A percentile compares a stretch with the other conserved stretches of the same genome.
These are phyloP conservation scores for Elsinoe necatrix DNA, from an alignment of 2,329 filamentous ascomycete genomes.

Conservation along the genomic window DNA sequence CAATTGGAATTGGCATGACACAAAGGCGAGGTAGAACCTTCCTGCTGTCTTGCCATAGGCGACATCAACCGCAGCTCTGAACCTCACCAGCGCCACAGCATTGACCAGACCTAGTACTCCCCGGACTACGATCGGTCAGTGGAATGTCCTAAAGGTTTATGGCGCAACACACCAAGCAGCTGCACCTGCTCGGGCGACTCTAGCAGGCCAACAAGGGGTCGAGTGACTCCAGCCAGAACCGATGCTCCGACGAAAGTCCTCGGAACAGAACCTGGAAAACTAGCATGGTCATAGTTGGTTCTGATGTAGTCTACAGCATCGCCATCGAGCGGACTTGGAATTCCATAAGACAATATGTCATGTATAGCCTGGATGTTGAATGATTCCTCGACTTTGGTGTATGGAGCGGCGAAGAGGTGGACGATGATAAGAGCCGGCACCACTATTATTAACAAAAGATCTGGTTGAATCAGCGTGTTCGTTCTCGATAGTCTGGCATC, in stretches of 20 bases:
- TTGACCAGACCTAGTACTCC: constrained; percentile 72
- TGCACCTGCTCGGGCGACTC: constrained; percentile 50
- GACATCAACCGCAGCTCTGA: constrained; percentile 53
- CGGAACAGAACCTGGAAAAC: constrained; percentile 84
- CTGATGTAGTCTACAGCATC: constrained; percentile 30
- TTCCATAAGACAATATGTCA: constrained; percentile 76
- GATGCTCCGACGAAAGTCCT: constrained; percentile 81
- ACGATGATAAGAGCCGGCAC: constrained; percentile 45
- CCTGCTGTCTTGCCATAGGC: constrained; percentile 62
- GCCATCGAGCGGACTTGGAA: constrained; percentile 40
- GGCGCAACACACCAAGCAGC: constrained; percentile 40
- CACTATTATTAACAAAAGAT: constrained; percentile 44
- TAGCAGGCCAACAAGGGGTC: constrained; percentile 54
- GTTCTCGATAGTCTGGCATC: neutral
- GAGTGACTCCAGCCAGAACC: constrained; percentile 62
- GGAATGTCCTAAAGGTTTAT: neutral
- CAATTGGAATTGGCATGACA: constrained; percentile 81
- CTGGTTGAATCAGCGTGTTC: constrained; percentile 28
- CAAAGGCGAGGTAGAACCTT: constrained; percentile 71
- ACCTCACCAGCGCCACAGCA: constrained; percentile 56
- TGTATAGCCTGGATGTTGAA: constrained; percentile 95
- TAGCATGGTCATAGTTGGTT: constrained; percentile 74
- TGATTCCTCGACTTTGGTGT: constrained; percentile 97
- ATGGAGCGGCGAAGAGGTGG: constrained; percentile 52
- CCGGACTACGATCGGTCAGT: constrained; percentile 46